Conservation (phyloP, 495 filamentous ascomycete genomes). For the Copromyces sp. region DNA sequence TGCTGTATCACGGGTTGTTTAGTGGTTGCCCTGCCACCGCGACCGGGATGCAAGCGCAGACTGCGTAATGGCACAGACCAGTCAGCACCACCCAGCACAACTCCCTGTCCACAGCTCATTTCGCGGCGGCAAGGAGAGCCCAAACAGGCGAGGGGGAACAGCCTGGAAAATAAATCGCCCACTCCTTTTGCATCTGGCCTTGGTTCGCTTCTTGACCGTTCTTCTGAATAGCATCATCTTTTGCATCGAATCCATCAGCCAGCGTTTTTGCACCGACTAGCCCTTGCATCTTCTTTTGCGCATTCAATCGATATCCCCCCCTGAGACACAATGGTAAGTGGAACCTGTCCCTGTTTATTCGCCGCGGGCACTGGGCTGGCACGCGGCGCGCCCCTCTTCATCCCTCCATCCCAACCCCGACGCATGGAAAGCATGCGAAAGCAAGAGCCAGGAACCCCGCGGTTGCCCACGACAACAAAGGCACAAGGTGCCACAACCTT, state of each 20-base stretch:
- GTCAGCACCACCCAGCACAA: slow-evolving; percentile 10
- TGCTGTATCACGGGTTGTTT: slow-evolving; percentile 11
- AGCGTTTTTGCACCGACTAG: background rate
- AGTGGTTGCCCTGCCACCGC: slow-evolving; percentile 25
- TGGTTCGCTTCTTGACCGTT: slow-evolving; percentile 7
- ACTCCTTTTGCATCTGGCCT: slow-evolving; percentile 11
- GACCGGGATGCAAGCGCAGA: background rate
- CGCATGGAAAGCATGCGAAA: background rate
- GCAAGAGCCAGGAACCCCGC: slow-evolving; percentile 7
- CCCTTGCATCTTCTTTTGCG: background rate
- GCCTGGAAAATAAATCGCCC: background rate
- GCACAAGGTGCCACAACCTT: background rate
- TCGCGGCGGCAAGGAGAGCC: slow-evolving; percentile 4
- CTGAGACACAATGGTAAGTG: slow-evolving; percentile 20
- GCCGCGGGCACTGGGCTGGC: background rate
- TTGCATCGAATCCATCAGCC: background rate
- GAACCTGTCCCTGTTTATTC: slow-evolving; percentile 4
- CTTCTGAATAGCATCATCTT: slow-evolving; percentile 12
- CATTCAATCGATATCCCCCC: slow-evolving; percentile 8
- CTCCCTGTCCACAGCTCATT: slow-evolving; percentile 13
- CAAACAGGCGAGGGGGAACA: background rate
- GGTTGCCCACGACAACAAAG: slow-evolving; percentile 20
- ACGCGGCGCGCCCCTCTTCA: background rate
- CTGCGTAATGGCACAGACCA: slow-evolving; percentile 15
- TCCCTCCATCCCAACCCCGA: background rate